phyloP scores from a whole-genome alignment of 306 rosid genomes.

The Luffa aegyptiaca region DNA sequence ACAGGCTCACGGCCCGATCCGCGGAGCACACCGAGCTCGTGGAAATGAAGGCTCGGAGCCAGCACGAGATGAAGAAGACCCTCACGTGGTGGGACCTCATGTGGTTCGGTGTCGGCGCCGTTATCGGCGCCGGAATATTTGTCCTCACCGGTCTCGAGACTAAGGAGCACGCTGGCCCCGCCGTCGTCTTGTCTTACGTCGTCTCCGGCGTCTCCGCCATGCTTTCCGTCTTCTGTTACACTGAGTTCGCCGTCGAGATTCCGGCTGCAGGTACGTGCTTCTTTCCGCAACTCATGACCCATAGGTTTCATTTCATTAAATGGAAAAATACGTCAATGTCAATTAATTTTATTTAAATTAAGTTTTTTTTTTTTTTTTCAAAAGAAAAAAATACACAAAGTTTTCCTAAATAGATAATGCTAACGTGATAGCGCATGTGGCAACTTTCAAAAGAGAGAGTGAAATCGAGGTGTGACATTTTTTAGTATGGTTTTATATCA shows the following conservation, averaged over 20 bases:
- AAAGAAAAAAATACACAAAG: too few relatives aligned
- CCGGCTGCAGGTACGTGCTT: conserved; percentile 61
- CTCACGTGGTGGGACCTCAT: conserved; percentile 90
- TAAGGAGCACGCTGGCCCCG: conserved; percentile 29
- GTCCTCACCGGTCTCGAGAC: conserved; percentile 85
- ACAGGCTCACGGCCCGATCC: conserved; percentile 48
- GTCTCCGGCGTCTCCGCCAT: conserved; percentile 76
- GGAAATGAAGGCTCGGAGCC: conserved; percentile 53
- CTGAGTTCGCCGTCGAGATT: conserved; percentile 84
- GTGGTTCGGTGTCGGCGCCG: conserved; percentile 83
- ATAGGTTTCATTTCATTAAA: neutral
- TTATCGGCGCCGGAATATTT: conserved; percentile 75
- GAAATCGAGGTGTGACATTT: too few relatives aligned
- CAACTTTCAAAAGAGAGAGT: too few relatives aligned
- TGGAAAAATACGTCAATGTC: neutral
- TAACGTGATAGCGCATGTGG: too few relatives aligned
- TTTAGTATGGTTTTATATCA: too few relatives aligned
- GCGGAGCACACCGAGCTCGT: conserved; percentile 47
- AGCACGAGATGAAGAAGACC: conserved; percentile 68
- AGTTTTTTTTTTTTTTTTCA: too few relatives aligned
- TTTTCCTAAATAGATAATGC: too few relatives aligned
- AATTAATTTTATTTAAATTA: neutral
- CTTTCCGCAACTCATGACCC: neutral
- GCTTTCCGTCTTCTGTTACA: conserved; percentile 89
- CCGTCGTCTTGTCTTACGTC: conserved; percentile 62